Percentiles rank a stretch among this genome's conserved stretches.
Conservation (phyloP, 2,329 filamentous ascomycete genomes). For the Leptodontidium sp. region DNA sequence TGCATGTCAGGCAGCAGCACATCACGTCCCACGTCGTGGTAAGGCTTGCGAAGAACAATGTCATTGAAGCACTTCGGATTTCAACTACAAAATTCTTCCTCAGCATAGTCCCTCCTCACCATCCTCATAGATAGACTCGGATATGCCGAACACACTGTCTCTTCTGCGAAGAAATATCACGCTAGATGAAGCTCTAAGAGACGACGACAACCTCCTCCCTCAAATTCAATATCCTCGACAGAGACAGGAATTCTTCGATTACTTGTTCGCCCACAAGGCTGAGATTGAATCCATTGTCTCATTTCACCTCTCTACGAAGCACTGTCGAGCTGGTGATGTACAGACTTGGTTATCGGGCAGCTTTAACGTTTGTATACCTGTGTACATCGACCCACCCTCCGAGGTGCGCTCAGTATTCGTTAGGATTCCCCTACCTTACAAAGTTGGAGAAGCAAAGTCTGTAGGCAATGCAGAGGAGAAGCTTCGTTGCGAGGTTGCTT, state of each 20-base stretch:
- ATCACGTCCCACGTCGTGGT: too few relatives aligned
- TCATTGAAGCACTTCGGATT: too few relatives aligned
- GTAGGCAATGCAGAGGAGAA: conserved; percentile 55
- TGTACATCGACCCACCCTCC: conserved; percentile 26
- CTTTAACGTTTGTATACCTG: conserved; percentile 48
- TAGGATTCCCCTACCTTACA: conserved; percentile 46
- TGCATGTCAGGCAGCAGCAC: too few relatives aligned
- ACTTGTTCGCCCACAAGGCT: conserved; percentile 13
- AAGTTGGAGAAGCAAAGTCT: conserved; percentile 48
- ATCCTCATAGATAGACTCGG: background rate
- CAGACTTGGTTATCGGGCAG: conserved; percentile 45
- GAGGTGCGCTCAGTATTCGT: conserved; percentile 35
- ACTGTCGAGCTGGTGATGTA: conserved; percentile 32
- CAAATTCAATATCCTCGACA: conserved; percentile 18
- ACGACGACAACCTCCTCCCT: conserved; percentile 7
- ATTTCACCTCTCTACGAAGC: conserved; percentile 13
- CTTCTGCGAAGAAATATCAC: conserved; percentile 2
- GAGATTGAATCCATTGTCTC: conserved; percentile 16
- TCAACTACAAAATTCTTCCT: too few relatives aligned
- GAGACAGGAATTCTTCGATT: conserved; percentile 4
- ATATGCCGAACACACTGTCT: background rate
- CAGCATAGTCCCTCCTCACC: background rate
- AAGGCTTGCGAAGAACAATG: too few relatives aligned
- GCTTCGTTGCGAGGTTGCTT: conserved; percentile 49
- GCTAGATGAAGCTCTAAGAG: background rate